A percentile compares a stretch with the other conserved stretches of the same genome.
These are phyloP conservation scores for Lentinula guzmanii DNA, from an alignment of 768 basidiomycete genomes.

Conservation along the genomic window DNA sequence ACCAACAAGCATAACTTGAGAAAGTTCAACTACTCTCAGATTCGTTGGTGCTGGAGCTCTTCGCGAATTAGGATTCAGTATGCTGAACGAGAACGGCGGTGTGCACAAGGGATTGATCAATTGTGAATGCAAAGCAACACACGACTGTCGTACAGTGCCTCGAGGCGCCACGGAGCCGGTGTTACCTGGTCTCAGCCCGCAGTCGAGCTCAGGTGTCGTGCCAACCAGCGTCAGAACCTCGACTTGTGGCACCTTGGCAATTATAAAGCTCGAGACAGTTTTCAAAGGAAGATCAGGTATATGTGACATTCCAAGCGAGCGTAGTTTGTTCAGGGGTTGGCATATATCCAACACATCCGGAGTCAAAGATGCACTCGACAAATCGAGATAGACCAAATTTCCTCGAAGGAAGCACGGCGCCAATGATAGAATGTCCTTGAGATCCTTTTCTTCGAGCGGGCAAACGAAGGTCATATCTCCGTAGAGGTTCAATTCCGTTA, in stretches of 20 bases:
- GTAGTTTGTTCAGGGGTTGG: conserved; percentile 63
- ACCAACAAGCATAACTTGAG: conserved; percentile 59
- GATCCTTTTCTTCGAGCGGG: conserved; percentile 60
- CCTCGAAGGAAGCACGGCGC: conserved; percentile 81
- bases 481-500: conserved; percentile 82
- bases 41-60: conserved; percentile 53
- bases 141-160: conserved; percentile 57
- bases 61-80: conserved; percentile 24
- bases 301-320: conserved; percentile 87
- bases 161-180: conserved; percentile 20
- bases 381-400: conserved; percentile 78
- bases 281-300: conserved; percentile 66
- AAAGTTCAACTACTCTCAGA: conserved; percentile 84
- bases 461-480: conserved; percentile 82
- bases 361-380: conserved; percentile 79
- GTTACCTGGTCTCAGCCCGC: conserved; percentile 34
- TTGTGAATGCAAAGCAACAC: conserved; percentile 69
- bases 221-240: conserved; percentile 82
- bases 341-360: conserved; percentile 46
- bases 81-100: conserved; percentile 67
- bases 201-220: conserved; percentile 72
- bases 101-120: conserved; percentile 78
- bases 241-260: conserved; percentile 61
- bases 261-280: conserved; percentile 63
- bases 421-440: conserved; percentile 55